phyloP scores from a whole-genome alignment of 495 filamentous ascomycete genomes.

The Pyrenula aspistea region DNA sequence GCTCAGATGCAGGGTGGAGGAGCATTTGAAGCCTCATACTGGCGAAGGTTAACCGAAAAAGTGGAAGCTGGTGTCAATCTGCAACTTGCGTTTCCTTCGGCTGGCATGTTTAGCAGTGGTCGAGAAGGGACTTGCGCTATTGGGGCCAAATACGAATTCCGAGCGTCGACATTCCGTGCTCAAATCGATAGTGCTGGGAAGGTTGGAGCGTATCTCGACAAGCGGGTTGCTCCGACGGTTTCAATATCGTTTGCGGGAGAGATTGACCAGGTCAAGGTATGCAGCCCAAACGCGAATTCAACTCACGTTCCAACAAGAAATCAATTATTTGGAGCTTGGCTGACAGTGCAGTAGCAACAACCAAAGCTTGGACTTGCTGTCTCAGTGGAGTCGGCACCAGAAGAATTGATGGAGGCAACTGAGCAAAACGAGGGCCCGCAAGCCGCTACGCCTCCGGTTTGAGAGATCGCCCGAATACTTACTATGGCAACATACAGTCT shows the following conservation, averaged over 20 bases:
- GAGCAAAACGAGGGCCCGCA: constrained; percentile 45
- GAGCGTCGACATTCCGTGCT: constrained; percentile 83
- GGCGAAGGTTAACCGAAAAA: constrained; percentile 85
- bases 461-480: constrained; percentile 7
- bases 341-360: constrained; percentile 54
- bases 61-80: constrained; percentile 93
- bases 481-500: background rate
- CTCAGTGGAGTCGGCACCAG: constrained; percentile 77
- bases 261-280: constrained; percentile 91
- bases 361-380: constrained; percentile 92
- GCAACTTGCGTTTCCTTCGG: constrained; percentile 67
- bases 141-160: constrained; percentile 97
- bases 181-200: constrained; percentile 93
- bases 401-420: constrained; percentile 88
- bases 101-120: constrained; percentile 55
- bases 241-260: constrained; percentile 91
- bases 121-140: constrained; percentile 84
- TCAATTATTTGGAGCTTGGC: constrained; percentile 8
- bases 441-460: constrained; percentile 42
- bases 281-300: constrained; percentile 14
- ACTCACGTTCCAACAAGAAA: background rate
- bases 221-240: constrained; percentile 82
- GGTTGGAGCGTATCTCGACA: constrained; percentile 86
- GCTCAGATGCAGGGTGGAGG: constrained; percentile 77
- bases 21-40: constrained; percentile 83